Evolutionary conservation across 306 rosid species (phyloP).

Genomic region (Dryas drummondii): DNA sequence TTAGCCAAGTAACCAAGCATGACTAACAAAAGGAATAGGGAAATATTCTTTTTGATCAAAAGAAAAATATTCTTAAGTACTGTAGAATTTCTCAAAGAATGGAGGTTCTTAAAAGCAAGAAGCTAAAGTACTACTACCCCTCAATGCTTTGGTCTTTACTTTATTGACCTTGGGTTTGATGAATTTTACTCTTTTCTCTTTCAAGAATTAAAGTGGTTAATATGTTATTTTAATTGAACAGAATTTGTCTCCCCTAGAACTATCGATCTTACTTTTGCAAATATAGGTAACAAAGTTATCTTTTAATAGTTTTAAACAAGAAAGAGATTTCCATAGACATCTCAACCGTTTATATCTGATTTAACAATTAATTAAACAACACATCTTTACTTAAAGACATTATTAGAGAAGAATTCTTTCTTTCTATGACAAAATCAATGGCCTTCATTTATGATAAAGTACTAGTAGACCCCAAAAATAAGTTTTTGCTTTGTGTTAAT

Average conservation of each 20-base stretch:
- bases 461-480: not conserved
- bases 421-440: not conserved
- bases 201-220: constrained; percentile 19
- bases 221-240: not conserved
- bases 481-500: not conserved
- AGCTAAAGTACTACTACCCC: constrained; percentile 32
- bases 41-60: too few relatives aligned
- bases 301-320: too few relatives aligned
- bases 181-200: constrained; percentile 6
- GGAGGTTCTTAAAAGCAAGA: constrained; percentile 29
- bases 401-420: not conserved
- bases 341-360: too few relatives aligned
- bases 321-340: too few relatives aligned
- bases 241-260: not conserved
- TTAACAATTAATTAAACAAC: too few relatives aligned
- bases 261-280: not conserved
- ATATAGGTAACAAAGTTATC: not conserved
- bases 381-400: too few relatives aligned
- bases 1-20: not conserved
- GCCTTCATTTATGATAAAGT: not conserved
- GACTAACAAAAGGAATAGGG: not conserved
- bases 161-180: constrained; percentile 33
- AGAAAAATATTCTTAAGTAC: not conserved
- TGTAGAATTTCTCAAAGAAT: constrained; percentile 17
- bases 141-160: constrained; percentile 34